phyloP scores from a whole-genome alignment of 495 filamentous ascomycete genomes.

The Staphylotrichum tortipilum region DNA sequence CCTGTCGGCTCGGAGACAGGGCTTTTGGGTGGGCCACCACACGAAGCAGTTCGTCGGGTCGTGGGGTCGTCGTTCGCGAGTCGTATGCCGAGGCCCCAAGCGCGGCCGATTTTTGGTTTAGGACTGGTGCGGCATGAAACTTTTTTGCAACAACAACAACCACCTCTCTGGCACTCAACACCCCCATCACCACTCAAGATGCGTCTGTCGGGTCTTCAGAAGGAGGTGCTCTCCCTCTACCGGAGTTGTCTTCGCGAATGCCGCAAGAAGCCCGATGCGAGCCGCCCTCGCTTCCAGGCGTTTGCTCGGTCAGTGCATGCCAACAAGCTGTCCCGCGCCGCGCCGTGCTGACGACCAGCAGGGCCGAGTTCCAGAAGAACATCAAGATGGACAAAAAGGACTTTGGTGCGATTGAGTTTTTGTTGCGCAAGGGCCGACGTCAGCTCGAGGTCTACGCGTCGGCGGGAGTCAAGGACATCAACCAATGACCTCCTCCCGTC shows the following conservation, averaged over 20 bases:
- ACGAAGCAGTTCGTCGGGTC: no score
- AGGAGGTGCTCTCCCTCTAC: conserved; percentile 79
- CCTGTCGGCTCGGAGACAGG: conserved; percentile 9
- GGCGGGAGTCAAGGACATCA: conserved; percentile 76
- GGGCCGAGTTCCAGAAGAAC: conserved; percentile 69
- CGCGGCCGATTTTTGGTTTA: conserved; percentile 1
- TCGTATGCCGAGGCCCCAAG: no score
- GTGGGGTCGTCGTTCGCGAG: no score
- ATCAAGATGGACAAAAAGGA: conserved; percentile 71
- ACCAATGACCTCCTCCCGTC: no score
- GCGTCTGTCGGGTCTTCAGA: conserved; percentile 81
- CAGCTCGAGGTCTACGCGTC: conserved; percentile 81
- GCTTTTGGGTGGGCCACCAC: not conserved
- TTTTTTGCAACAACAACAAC: conserved; percentile 3
- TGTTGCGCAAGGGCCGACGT: conserved; percentile 72
- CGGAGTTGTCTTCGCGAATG: conserved; percentile 73
- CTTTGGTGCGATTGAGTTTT: conserved; percentile 79
- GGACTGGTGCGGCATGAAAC: not conserved
- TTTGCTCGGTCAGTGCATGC: conserved; percentile 27
- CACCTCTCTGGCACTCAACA: not conserved
- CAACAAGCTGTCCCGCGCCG: not conserved
- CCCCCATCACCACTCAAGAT: conserved; percentile 20
- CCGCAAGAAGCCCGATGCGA: conserved; percentile 62
- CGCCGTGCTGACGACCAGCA: conserved; percentile 24
- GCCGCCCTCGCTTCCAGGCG: conserved; percentile 31